Evolutionary conservation across 108 stramenopile species (phyloP), one percentile per base, ranked within the genome.

Genomic region (Aurantiochytrium sp.): DNA sequence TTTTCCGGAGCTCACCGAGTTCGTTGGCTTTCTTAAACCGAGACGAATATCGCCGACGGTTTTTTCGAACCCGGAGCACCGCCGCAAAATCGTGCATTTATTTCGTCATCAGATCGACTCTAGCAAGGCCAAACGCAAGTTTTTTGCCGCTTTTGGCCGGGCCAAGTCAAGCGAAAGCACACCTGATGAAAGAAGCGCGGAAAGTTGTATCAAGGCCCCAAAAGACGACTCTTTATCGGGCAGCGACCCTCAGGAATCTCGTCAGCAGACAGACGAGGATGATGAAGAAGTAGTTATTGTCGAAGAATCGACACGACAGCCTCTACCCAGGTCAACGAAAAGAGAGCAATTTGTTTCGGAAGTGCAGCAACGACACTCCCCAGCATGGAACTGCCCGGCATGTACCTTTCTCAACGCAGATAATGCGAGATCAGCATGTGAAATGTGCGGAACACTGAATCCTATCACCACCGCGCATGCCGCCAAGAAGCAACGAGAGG

Each of bases 101-200:
- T 95, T 95, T 44, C 89, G 90, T 12, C 71, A 93, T 59, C 23
- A 91, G 35, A 60, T 95, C 16, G 95, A 95, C 89, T 45, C 72
- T 2, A 88, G 60, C 5, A 76, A 94, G 55, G 94, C 94, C 59
- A 95, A 95, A 69, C 89, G 91, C 59, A 76, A 88, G n/a, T 95
- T 95, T 60, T 73, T 95, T 12, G 76, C 64, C 4, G 64, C 64
- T 18, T 69, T 69, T 18, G 25, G 21, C 4, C 14, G 25, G 64
- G 2, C 64, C 8, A 57, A 57, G 16, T 57, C 55, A 8, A 16
- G 35, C 35, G 35, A 35, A 35, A 35, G 35, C 35, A 35, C 35
- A 35, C 35, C 35, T 2, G 35, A 2, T 35, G 35, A 35, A 35
- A 35, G 35, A 35, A 35, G 35, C 35, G 35, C 35, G 35, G 35